These are phyloP conservation scores for Gyrodon lividus DNA, from an alignment of 768 basidiomycete species.

Conservation along the genomic window DNA sequence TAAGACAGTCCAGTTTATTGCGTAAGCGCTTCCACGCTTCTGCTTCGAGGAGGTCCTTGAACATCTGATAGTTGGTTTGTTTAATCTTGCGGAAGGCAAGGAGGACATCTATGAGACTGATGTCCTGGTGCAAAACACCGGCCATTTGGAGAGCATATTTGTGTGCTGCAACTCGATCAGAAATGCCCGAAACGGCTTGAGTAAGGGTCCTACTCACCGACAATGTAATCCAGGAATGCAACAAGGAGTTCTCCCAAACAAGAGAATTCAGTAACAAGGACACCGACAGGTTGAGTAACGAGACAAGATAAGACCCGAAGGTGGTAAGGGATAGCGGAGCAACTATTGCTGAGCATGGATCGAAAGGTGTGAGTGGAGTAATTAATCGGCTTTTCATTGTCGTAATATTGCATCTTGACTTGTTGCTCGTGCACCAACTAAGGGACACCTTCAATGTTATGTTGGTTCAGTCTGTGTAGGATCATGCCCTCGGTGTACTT, in stretches of 20 bases:
- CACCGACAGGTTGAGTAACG: background rate
- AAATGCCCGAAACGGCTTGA: background rate
- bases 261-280: background rate
- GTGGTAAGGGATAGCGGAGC: background rate
- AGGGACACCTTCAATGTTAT: background rate
- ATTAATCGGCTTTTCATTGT: background rate
- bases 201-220: background rate
- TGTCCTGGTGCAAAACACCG: conserved; percentile 5
- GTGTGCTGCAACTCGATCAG: background rate
- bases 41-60: no score
- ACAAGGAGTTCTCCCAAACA: conserved; percentile 4
- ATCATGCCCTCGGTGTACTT: conserved; percentile 4
- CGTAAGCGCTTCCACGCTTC: background rate
- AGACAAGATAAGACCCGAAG: background rate
- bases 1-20: background rate
- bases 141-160: background rate
- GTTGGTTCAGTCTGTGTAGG: background rate
- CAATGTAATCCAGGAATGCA: conserved; percentile 1
- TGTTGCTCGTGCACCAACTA: background rate
- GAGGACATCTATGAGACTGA: conserved; percentile 6
- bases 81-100: background rate
- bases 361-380: background rate
- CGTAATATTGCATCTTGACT: background rate
- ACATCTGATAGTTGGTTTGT: background rate
- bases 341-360: background rate